These are phyloP conservation scores for Aspergillus hancockii DNA, from an alignment of 495 filamentous ascomycete species.

Conservation along the genomic window DNA sequence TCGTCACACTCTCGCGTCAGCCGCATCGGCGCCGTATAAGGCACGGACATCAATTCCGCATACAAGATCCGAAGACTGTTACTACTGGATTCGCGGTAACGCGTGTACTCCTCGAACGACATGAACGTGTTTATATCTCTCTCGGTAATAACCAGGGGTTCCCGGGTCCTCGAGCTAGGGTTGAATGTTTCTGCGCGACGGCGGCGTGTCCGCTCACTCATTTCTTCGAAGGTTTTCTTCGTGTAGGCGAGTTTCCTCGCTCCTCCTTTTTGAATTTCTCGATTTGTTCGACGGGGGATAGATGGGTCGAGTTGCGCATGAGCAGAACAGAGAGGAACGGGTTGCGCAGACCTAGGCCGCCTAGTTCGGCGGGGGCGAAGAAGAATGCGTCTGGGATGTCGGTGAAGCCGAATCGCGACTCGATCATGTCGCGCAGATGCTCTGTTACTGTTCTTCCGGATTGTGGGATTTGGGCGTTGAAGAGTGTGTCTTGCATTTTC, in stretches of 20 bases:
- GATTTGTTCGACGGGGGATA: constrained; percentile 35
- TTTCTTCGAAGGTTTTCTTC: constrained; percentile 34
- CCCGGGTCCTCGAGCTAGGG: neutral
- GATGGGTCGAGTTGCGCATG: constrained; percentile 32
- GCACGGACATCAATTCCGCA: constrained; percentile 21
- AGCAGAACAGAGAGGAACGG: constrained; percentile 52
- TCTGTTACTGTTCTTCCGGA: constrained; percentile 43
- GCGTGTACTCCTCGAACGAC: constrained; percentile 47
- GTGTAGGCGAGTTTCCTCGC: constrained; percentile 26
- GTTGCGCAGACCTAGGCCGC: constrained; percentile 57
- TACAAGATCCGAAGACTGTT: constrained; percentile 23
- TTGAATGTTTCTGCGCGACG: constrained; percentile 4
- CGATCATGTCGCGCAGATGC: constrained; percentile 51
- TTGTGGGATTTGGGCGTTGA: constrained; percentile 33
- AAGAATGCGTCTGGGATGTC: constrained; percentile 61
- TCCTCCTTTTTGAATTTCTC: constrained; percentile 39
- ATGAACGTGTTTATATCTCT: constrained; percentile 39
- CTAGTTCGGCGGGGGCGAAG: constrained; percentile 52
- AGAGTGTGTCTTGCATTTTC: constrained; percentile 54
- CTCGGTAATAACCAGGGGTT: neutral
- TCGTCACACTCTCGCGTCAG: constrained; percentile 9
- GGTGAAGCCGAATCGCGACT: constrained; percentile 48
- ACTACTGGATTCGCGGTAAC: constrained; percentile 41
- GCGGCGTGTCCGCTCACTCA: constrained; percentile 14
- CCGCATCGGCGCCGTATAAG: constrained; percentile 18